Evolutionary conservation across 2,329 filamentous ascomycete genomes (phyloP).

Genomic region (Bipolaris victoriae): DNA sequence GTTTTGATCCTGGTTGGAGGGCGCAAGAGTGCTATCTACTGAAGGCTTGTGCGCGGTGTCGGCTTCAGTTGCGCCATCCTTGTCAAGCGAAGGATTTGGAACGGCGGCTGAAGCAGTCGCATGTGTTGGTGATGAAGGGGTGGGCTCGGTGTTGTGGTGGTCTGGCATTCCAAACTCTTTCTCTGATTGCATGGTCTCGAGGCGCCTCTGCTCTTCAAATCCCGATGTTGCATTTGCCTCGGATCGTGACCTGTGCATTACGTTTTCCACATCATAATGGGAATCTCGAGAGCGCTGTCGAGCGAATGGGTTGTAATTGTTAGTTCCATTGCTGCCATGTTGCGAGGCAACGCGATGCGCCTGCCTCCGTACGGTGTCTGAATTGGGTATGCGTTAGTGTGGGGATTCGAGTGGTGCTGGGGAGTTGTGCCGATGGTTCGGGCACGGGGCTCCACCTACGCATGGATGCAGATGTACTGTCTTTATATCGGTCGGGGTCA

Average conservation of each 20-base stretch:
- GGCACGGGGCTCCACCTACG: conserved; percentile 33
- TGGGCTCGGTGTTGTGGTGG: conserved; percentile 41
- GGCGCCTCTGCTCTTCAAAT: conserved; percentile 35
- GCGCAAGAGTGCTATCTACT: conserved; percentile 32
- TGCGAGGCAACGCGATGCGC: conserved; percentile 46
- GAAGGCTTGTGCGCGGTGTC: conserved; percentile 28
- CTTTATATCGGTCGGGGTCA: conserved; percentile 9
- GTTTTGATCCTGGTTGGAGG: conserved; percentile 16
- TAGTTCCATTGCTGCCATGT: conserved; percentile 25
- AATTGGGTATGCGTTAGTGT: conserved; percentile 20
- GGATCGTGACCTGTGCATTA: conserved; percentile 27
- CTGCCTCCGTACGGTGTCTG: conserved; percentile 46
- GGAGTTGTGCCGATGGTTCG: conserved; percentile 1
- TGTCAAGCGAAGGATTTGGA: conserved; percentile 16
- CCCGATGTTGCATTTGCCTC: conserved; percentile 31
- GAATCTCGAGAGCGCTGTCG: conserved; percentile 34
- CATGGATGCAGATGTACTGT: conserved; percentile 16
- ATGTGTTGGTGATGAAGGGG: conserved; percentile 29
- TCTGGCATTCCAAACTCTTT: conserved; percentile 38
- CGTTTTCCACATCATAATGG: conserved; percentile 40
- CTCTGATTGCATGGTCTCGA: conserved; percentile 32
- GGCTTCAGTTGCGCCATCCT: conserved; percentile 12
- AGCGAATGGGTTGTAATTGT: conserved; percentile 47
- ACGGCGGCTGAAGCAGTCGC: conserved; percentile 14
- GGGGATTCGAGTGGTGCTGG: conserved; percentile 9